Evolutionary conservation across 371 early-diverging fungal species (phyloP).

Genomic region (Mortierella sp.): DNA sequence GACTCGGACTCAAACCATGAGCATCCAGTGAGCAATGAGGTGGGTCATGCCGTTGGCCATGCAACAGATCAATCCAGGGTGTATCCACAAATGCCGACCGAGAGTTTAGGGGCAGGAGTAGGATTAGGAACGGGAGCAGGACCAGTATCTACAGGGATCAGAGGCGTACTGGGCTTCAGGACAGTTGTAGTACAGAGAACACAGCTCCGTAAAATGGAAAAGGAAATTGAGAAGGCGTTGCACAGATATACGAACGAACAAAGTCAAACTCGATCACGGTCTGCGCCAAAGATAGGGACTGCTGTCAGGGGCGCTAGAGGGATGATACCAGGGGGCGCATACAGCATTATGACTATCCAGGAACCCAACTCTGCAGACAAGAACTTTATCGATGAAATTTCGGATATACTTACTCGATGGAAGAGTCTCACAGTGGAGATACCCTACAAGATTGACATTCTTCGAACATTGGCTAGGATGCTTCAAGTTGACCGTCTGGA

Average conservation of each 20-base stretch:
- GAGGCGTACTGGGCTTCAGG: slow-evolving; percentile 47
- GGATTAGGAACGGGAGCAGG: slow-evolving; percentile 14
- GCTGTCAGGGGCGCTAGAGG: slow-evolving; percentile 39
- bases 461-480: slow-evolving; percentile 34
- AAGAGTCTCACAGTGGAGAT: slow-evolving; percentile 38
- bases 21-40: neutral
- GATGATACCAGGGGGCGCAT: slow-evolving; percentile 46
- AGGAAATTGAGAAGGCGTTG: slow-evolving; percentile 52
- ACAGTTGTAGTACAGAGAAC: slow-evolving; percentile 52
- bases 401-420: slow-evolving; percentile 42
- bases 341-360: slow-evolving; percentile 28
- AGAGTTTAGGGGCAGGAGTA: slow-evolving; percentile 10
- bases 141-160: slow-evolving; percentile 29
- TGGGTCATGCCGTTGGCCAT: neutral
- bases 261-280: slow-evolving; percentile 33
- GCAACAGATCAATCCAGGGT: slow-evolving; percentile 14
- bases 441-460: slow-evolving; percentile 39
- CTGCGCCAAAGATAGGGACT: slow-evolving; percentile 36
- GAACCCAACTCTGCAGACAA: slow-evolving; percentile 21
- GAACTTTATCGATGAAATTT: slow-evolving; percentile 34
- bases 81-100: slow-evolving; percentile 13
- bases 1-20: neutral
- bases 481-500: slow-evolving; percentile 21
- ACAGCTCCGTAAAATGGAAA: slow-evolving; percentile 55
- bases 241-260: slow-evolving; percentile 26